A percentile compares a stretch with the other conserved stretches of the same genome.
phyloP scores from a whole-genome alignment of 169 alveolate species.

The Plasmodium vinckei region DNA sequence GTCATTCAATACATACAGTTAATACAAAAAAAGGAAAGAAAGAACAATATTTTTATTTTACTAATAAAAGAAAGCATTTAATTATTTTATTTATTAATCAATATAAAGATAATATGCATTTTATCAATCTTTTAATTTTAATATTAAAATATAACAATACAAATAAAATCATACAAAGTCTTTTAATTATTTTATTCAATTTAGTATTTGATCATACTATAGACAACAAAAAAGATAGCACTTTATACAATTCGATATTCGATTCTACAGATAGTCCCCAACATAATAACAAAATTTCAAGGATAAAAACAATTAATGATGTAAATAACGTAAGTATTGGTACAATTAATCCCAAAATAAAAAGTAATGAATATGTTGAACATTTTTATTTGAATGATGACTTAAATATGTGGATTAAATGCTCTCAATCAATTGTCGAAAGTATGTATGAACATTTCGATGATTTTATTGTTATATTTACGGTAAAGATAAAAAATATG shows the following conservation, averaged over 20 bases:
- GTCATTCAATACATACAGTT: conserved; percentile 38
- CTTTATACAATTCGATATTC: not conserved
- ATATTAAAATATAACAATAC: conserved; percentile 60
- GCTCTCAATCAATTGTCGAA: conserved; percentile 65
- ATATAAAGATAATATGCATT: conserved; percentile 54
- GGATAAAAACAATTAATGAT: not conserved
- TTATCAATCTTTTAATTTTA: conserved; percentile 39
- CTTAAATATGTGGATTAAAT: conserved; percentile 45
- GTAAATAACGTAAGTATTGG: not conserved
- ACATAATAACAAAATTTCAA: not conserved
- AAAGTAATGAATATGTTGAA: not conserved
- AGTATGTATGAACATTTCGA: conserved; percentile 72
- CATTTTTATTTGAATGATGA: conserved; percentile 13
- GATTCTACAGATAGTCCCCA: not conserved
- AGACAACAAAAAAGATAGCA: conserved; percentile 7
- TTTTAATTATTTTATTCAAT: conserved; percentile 43
- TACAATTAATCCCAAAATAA: not conserved
- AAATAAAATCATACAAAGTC: conserved; percentile 44
- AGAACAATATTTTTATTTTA: conserved; percentile 51
- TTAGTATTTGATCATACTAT: conserved; percentile 35
- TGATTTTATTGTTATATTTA: conserved; percentile 29
- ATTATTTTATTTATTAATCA: conserved; percentile 58
- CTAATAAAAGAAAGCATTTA: conserved; percentile 45
- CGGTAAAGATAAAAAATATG: conserved; percentile 28
- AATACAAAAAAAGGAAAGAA: conserved; percentile 57